Conservation (phyloP, 75 land plant genomes). For the Selaginella moellendorffii region DNA sequence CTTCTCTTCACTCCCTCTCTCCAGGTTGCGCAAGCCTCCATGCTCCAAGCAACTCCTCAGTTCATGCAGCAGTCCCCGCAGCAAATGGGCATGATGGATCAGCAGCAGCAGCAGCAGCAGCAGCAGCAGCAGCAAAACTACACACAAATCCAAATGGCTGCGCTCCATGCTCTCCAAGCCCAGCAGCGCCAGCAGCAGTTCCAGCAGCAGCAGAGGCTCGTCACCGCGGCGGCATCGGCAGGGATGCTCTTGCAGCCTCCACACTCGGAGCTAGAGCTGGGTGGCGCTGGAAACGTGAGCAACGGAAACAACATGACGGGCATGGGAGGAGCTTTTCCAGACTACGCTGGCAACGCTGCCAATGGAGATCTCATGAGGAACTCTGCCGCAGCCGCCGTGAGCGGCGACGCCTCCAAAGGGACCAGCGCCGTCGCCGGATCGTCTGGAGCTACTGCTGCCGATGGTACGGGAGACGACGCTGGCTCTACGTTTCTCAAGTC, state of each 20-base stretch:
- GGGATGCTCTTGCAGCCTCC: constrained; percentile 48
- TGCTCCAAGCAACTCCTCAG: constrained; percentile 39
- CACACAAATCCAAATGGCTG: constrained; percentile 36
- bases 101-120: constrained; percentile 50
- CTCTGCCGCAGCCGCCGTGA: too few species aligned
- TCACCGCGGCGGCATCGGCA: constrained; percentile 38
- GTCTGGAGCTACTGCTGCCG: too few species aligned
- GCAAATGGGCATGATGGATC: constrained; percentile 45
- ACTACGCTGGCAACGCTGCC: too few species aligned
- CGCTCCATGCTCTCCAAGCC: constrained; percentile 18
- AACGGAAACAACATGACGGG: constrained; percentile 37
- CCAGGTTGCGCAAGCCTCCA: constrained; percentile 37
- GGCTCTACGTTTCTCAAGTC: too few species aligned
- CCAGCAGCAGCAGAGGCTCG: constrained; percentile 54
- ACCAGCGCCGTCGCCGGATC: too few species aligned
- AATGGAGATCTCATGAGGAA: too few species aligned
- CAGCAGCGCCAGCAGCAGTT: constrained; percentile 45
- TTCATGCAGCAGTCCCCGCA: constrained; percentile 65
- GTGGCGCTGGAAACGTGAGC: constrained; percentile 22
- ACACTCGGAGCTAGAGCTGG: constrained; percentile 25
- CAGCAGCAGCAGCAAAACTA: constrained; percentile 44
- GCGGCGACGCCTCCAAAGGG: too few species aligned
- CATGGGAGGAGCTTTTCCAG: constrained; percentile 9
- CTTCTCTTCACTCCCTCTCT: neutral
- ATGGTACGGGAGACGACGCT: too few species aligned